phyloP scores from a whole-genome alignment of 148 eudicot genomes.

The Silene conica region DNA sequence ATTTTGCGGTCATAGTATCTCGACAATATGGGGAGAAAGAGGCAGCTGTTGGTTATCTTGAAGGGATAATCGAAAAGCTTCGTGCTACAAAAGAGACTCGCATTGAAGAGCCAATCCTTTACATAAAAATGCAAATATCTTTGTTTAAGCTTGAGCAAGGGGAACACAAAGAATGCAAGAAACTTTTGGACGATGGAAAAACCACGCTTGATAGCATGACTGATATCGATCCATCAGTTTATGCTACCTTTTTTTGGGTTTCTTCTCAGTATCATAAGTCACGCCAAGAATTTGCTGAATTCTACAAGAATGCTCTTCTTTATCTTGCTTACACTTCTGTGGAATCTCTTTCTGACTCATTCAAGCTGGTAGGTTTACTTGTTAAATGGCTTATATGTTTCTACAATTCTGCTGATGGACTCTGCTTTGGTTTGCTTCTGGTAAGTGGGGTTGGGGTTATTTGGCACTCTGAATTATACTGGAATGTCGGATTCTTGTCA shows the following conservation, averaged over 20 bases:
- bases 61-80: slow-evolving; percentile 86
- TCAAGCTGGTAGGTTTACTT: slow-evolving; percentile 64
- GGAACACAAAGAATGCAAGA: slow-evolving; percentile 80
- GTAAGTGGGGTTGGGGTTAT: too few species aligned
- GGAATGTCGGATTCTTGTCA: too few species aligned
- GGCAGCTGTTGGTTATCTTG: slow-evolving; percentile 79
- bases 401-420: not conserved
- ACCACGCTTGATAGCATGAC: slow-evolving; percentile 90
- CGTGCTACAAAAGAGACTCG: slow-evolving; percentile 66
- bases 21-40: slow-evolving; percentile 80
- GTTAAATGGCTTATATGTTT: not conserved
- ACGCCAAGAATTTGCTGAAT: slow-evolving; percentile 85
- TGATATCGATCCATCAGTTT: slow-evolving; percentile 93
- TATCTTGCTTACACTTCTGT: slow-evolving; percentile 93
- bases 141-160: slow-evolving; percentile 72
- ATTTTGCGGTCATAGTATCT: slow-evolving; percentile 90
- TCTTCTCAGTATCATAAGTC: slow-evolving; percentile 84
- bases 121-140: slow-evolving; percentile 83
- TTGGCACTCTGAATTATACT: too few species aligned
- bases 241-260: slow-evolving; percentile 90
- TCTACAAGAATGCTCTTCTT: slow-evolving; percentile 91
- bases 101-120: slow-evolving; percentile 80
- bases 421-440: not conserved
- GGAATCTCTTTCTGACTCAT: slow-evolving; percentile 82
- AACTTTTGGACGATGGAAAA: slow-evolving; percentile 79